Conservation (phyloP, 2,329 filamentous ascomycete genomes). For the Dissoconium aciculare region DNA sequence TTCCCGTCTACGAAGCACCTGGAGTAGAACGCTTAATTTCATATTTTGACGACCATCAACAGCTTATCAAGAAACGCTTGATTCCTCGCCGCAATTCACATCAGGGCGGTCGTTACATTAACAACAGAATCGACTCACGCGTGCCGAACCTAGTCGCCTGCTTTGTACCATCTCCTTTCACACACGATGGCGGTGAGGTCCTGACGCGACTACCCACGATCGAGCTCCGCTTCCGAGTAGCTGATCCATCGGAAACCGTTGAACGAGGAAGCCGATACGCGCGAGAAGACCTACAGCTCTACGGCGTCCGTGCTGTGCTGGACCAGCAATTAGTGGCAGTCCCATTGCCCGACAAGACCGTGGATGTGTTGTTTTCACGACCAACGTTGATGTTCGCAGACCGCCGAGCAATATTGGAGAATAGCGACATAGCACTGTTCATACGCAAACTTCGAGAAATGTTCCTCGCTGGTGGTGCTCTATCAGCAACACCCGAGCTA, state of each 20-base stretch:
- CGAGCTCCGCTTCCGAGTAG: slow-evolving; percentile 9
- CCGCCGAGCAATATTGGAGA: slow-evolving; percentile 2
- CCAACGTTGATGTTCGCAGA: slow-evolving; percentile 4
- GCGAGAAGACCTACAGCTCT: slow-evolving; percentile 4
- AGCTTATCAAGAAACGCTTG: too few relatives aligned
- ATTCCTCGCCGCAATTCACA: too few relatives aligned
- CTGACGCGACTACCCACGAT: slow-evolving; percentile 6
- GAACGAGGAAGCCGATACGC: too few relatives aligned
- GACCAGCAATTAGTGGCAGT: slow-evolving; percentile 10
- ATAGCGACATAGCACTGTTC: slow-evolving; percentile 11
- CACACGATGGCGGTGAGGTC: neutral
- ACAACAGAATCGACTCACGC: too few relatives aligned
- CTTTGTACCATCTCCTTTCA: slow-evolving; percentile 4
- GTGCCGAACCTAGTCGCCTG: slow-evolving; percentile 5
- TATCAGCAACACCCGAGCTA: slow-evolving; percentile 12
- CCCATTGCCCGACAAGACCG: slow-evolving; percentile 10
- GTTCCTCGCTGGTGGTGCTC: slow-evolving; percentile 6
- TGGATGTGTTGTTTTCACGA: slow-evolving; percentile 14
- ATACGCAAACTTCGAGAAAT: slow-evolving; percentile 10
- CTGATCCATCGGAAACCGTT: neutral
- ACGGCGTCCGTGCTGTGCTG: slow-evolving; percentile 7
- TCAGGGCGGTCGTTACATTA: too few relatives aligned
- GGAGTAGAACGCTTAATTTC: too few relatives aligned
- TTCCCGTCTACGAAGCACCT: too few relatives aligned
- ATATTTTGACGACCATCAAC: too few relatives aligned